Conservation (phyloP, 192 early-diverging fungal genomes). For the Umbelopsis vinacea region DNA sequence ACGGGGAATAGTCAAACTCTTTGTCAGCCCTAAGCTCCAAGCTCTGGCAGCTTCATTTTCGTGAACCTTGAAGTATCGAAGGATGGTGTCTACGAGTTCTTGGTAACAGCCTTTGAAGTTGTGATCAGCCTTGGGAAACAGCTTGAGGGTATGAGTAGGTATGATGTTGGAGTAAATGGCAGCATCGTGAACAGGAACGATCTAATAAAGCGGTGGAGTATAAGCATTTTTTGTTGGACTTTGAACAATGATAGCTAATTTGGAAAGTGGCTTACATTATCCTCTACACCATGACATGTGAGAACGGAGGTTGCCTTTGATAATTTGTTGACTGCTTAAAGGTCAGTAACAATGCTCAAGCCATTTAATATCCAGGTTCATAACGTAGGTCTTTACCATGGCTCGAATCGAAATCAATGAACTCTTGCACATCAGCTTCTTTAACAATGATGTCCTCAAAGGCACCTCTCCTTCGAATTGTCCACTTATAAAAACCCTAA, state of each 20-base stretch:
- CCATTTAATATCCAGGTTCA: too few relatives aligned
- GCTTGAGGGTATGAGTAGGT: constrained; percentile 44
- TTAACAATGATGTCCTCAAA: constrained; percentile 10
- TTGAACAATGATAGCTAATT: not conserved
- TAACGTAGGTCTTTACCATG: constrained; percentile 22
- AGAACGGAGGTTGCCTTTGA: constrained; percentile 54
- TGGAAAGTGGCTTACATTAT: constrained; percentile 43
- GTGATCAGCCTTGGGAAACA: constrained; percentile 53
- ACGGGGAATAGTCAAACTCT: constrained; percentile 37
- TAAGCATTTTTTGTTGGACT: not conserved
- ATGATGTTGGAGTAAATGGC: constrained; percentile 43
- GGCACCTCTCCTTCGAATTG: constrained; percentile 21
- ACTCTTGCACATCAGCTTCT: constrained; percentile 27
- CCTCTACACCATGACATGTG: constrained; percentile 54
- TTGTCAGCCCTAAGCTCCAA: constrained; percentile 1
- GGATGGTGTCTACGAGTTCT: constrained; percentile 40
- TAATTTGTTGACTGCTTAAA: constrained; percentile 44
- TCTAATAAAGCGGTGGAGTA: constrained; percentile 27
- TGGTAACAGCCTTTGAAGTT: constrained; percentile 44
- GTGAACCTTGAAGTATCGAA: constrained; percentile 43
- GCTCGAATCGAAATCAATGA: constrained; percentile 33
- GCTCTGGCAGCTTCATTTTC: constrained; percentile 14
- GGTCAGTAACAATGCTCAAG: too few relatives aligned
- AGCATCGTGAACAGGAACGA: constrained; percentile 53
- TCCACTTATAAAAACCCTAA: constrained; percentile 36